phyloP scores from a whole-genome alignment of 2,329 filamentous ascomycete species.

The Pseudogymnoascus sp. region DNA sequence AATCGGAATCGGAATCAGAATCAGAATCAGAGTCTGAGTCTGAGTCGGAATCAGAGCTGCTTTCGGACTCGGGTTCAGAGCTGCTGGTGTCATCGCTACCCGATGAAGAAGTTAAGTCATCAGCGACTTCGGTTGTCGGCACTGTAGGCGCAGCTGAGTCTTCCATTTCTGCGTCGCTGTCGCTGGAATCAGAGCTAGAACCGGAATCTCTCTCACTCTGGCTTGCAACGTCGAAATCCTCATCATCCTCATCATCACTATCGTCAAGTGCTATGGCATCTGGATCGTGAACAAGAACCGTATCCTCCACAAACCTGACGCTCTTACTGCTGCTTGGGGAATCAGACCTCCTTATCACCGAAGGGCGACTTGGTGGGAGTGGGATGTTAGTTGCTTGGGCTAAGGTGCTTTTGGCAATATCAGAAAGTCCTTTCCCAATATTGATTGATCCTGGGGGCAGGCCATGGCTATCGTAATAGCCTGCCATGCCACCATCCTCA shows the following conservation, averaged over 20 bases:
- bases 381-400: neutral
- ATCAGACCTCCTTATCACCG: constrained; percentile 16
- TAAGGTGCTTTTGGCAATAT: constrained; percentile 20
- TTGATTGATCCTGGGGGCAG: constrained; percentile 26
- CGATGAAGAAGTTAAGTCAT: neutral
- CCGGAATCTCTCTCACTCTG: neutral
- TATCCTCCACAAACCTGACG: constrained; percentile 19
- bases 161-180: neutral
- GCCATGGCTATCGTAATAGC: constrained; percentile 27
- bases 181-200: neutral
- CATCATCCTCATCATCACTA: constrained; percentile 19
- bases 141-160: neutral
- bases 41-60: constrained; percentile 21
- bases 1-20: constrained; percentile 18
- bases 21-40: constrained; percentile 24
- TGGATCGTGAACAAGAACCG: constrained; percentile 17
- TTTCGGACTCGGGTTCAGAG: constrained; percentile 16
- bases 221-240: constrained; percentile 11
- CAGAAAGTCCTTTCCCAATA: constrained; percentile 24
- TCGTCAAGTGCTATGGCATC: constrained; percentile 25
- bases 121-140: neutral
- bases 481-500: constrained; percentile 22
- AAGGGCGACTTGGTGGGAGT: constrained; percentile 12
- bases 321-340: constrained; percentile 22
- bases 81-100: constrained; percentile 18